A percentile compares a stretch with the other conserved stretches of the same genome.
These are phyloP conservation scores for Mycena crocata DNA, from an alignment of 768 basidiomycete species.

Conservation along the genomic window DNA sequence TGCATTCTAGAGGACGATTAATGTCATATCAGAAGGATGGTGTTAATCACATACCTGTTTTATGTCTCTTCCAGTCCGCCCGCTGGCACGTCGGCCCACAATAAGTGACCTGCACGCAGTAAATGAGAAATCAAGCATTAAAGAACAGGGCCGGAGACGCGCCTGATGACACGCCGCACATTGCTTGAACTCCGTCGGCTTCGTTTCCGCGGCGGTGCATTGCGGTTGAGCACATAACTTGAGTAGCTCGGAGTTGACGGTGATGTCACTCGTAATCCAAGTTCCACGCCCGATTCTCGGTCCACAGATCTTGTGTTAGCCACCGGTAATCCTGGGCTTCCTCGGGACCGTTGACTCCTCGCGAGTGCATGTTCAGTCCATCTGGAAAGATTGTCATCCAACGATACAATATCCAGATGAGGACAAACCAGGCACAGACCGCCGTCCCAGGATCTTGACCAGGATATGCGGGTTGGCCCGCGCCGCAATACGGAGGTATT, in stretches of 20 bases:
- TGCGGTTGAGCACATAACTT: slow-evolving; percentile 38
- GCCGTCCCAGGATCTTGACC: slow-evolving; percentile 42
- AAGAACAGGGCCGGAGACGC: not conserved
- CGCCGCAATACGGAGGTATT: slow-evolving; percentile 44
- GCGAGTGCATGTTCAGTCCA: not conserved
- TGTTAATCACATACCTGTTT: slow-evolving; percentile 23
- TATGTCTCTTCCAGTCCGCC: slow-evolving; percentile 44
- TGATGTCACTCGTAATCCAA: slow-evolving; percentile 30
- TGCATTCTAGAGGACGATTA: slow-evolving; percentile 14
- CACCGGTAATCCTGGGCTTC: slow-evolving; percentile 49
- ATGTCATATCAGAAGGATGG: slow-evolving; percentile 1
- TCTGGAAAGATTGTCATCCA: not conserved
- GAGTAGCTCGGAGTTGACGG: slow-evolving; percentile 35
- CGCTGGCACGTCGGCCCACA: slow-evolving; percentile 46
- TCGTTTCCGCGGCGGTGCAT: slow-evolving; percentile 39
- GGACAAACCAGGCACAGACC: slow-evolving; percentile 1
- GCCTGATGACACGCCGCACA: slow-evolving; percentile 32
- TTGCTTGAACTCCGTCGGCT: slow-evolving; percentile 43
- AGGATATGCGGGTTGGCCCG: slow-evolving; percentile 41
- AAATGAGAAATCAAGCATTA: not conserved
- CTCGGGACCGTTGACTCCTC: slow-evolving; percentile 44
- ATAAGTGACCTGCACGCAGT: slow-evolving; percentile 36
- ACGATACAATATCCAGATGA: not conserved
- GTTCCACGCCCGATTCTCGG: too few species aligned
- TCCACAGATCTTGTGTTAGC: slow-evolving; percentile 38